A percentile compares a stretch with the other conserved stretches of the same genome.
Evolutionary conservation across 306 rosid species (phyloP).

Genomic region (Lathyrus oleraceus): DNA sequence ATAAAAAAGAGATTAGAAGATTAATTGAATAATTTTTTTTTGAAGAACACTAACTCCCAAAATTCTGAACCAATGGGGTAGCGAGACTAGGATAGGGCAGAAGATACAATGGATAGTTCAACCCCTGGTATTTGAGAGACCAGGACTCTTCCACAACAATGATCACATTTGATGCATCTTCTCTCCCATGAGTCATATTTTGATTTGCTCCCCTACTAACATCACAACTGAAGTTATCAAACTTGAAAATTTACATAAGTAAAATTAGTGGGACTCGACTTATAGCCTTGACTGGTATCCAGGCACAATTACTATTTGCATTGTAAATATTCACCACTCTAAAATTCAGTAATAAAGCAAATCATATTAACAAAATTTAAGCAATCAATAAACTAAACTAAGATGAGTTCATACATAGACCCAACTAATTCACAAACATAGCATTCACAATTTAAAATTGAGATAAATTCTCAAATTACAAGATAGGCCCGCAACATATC

Average conservation of each 20-base stretch:
- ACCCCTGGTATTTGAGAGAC: not conserved
- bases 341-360: not conserved
- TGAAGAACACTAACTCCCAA: not conserved
- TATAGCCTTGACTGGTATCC: not conserved
- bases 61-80: not conserved
- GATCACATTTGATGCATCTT: not conserved
- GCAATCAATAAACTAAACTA: not conserved
- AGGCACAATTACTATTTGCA: not conserved
- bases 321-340: not conserved
- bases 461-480: too few species aligned
- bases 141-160: not conserved
- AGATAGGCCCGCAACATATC: too few species aligned
- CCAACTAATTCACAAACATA: not conserved
- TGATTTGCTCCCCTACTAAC: not conserved
- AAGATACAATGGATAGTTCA: not conserved
- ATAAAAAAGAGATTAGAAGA: not conserved
- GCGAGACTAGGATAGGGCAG: not conserved
- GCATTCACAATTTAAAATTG: not conserved
- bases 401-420: not conserved
- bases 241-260: not conserved
- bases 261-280: not conserved
- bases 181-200: not conserved
- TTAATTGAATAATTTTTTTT: not conserved
- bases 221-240: not conserved
- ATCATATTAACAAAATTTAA: not conserved